Evolutionary conservation across 805 yeast species (phyloP).

Genomic region (Kluyveromyces starmeri): DNA sequence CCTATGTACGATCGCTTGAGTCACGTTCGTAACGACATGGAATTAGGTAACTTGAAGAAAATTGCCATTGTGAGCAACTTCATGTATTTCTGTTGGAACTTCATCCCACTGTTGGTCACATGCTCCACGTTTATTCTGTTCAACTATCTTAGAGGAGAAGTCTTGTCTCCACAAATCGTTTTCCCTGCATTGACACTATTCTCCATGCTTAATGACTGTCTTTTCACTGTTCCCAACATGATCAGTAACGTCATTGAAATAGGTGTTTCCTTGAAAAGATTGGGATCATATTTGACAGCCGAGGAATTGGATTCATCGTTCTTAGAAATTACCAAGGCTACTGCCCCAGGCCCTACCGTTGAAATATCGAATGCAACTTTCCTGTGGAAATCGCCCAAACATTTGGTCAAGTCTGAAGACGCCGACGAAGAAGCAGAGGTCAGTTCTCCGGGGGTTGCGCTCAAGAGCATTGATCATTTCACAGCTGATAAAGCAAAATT

Average conservation of each 20-base stretch:
- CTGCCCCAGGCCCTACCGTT: conserved; percentile 29
- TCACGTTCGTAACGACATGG: conserved; percentile 49
- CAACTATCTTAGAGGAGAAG: conserved; percentile 36
- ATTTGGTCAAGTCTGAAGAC: conserved; percentile 11
- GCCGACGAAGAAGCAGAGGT: conserved; percentile 37
- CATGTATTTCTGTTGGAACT: conserved; percentile 49
- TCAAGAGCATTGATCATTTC: conserved; percentile 39
- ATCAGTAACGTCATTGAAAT: conserved; percentile 52
- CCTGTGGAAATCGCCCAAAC: conserved; percentile 35
- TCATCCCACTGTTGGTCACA: conserved; percentile 57
- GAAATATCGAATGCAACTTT: conserved; percentile 43
- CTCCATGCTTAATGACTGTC: conserved; percentile 49
- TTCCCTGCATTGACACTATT: conserved; percentile 61
- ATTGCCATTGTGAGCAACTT: conserved; percentile 41
- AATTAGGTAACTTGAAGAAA: conserved; percentile 40
- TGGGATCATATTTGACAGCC: conserved; percentile 39
- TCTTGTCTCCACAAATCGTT: conserved; percentile 58
- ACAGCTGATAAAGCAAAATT: conserved; percentile 44
- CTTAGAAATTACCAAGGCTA: conserved; percentile 21
- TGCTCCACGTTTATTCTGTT: conserved; percentile 51
- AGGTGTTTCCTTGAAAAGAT: conserved; percentile 47
- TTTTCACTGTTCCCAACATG: conserved; percentile 48
- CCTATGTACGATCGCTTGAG: conserved; percentile 48
- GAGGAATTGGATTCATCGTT: conserved; percentile 37
- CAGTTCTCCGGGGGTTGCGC: conserved; percentile 40